These are phyloP conservation scores for Pseudocercospora fijiensis DNA, from an alignment of 2,329 filamentous ascomycete species.

Conservation along the genomic window DNA sequence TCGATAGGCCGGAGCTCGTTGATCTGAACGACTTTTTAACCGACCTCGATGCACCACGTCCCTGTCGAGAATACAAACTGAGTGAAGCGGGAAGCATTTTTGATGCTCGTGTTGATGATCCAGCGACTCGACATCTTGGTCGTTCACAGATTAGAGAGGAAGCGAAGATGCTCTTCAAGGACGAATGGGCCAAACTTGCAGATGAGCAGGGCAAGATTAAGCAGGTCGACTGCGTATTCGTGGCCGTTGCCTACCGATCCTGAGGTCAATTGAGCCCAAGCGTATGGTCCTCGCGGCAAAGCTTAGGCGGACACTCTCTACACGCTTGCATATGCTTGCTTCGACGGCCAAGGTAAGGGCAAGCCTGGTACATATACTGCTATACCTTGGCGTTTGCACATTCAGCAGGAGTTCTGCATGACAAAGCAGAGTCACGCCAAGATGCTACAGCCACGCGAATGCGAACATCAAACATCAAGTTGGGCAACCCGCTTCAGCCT, in stretches of 20 bases:
- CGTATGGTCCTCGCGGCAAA: too few relatives aligned
- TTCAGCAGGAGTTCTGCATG: neutral
- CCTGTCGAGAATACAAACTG: conserved; percentile 1
- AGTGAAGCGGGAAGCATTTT: conserved; percentile 33
- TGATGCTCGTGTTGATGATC: conserved; percentile 36
- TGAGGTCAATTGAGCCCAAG: neutral
- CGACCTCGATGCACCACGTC: conserved; percentile 7
- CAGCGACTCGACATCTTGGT: conserved; percentile 31
- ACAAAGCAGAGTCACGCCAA: neutral
- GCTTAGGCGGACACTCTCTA: too few relatives aligned
- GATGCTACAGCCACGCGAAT: neutral
- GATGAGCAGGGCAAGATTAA: conserved; percentile 40
- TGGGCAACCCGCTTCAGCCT: neutral
- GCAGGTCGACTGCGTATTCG: conserved; percentile 43
- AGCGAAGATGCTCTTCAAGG: conserved; percentile 35
- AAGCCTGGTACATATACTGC: too few relatives aligned
- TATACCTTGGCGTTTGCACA: too few relatives aligned
- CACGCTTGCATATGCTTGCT: too few relatives aligned
- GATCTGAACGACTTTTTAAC: conserved; percentile 25
- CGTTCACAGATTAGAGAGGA: conserved; percentile 36
- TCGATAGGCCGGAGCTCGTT: conserved; percentile 36
- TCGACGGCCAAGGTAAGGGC: too few relatives aligned
- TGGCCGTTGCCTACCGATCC: conserved; percentile 39
- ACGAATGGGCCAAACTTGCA: conserved; percentile 42
- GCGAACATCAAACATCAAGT: neutral